These are phyloP conservation scores for Metarhizium rileyi DNA, from an alignment of 2,329 filamentous ascomycete species.

Conservation along the genomic window DNA sequence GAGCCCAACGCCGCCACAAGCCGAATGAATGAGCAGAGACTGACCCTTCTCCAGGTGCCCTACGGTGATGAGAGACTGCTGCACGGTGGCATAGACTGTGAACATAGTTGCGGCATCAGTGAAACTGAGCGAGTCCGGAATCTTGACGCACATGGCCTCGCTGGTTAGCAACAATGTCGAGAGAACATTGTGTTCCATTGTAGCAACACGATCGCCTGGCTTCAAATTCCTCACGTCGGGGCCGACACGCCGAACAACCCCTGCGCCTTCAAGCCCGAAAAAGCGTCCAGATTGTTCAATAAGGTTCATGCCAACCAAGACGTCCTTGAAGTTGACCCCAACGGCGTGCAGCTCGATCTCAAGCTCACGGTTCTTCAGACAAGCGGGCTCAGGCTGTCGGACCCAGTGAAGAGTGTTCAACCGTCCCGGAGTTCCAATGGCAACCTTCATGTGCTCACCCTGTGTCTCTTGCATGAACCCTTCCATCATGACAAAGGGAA, in stretches of 20 bases:
- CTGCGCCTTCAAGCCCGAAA: no score
- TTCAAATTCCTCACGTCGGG: no score
- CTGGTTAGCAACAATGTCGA: neutral
- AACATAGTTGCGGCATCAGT: conserved; percentile 1
- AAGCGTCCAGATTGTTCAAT: no score
- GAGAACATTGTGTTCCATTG: neutral
- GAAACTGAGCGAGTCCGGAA: neutral
- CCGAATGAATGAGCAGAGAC: conserved; percentile 22
- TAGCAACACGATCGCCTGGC: neutral
- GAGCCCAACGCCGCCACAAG: conserved; percentile 20
- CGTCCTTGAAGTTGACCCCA: neutral
- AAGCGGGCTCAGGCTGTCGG: neutral
- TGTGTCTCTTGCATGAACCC: neutral
- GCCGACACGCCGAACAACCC: no score
- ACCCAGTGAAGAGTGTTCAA: neutral
- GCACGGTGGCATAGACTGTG: conserved; percentile 21
- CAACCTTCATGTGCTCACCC: neutral
- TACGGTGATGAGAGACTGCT: conserved; percentile 22
- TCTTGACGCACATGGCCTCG: neutral
- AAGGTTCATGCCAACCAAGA: no score
- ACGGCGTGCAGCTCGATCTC: conserved; percentile 1
- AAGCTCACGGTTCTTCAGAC: neutral
- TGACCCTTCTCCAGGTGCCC: conserved; percentile 12
- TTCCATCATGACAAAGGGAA: neutral
- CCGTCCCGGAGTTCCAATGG: neutral